These are phyloP conservation scores for Dendrobium chrysotoxum DNA, from an alignment of 106 monocot species.

Conservation along the genomic window DNA sequence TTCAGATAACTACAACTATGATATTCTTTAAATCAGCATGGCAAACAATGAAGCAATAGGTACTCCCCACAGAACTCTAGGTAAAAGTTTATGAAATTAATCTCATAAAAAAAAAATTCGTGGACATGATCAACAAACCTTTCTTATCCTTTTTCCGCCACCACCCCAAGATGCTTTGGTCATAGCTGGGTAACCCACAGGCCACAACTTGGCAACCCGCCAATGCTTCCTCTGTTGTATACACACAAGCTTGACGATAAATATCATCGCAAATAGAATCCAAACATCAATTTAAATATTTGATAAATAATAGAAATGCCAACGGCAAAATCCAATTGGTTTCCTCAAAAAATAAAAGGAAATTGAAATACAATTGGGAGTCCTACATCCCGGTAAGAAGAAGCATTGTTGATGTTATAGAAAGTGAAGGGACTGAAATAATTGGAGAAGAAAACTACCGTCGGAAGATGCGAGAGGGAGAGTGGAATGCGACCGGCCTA, in stretches of 20 bases:
- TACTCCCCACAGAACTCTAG: not conserved
- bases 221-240: slow-evolving; percentile 90
- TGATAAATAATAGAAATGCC: not conserved
- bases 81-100: not conserved
- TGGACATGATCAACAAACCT: slow-evolving; percentile 42
- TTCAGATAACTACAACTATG: not conserved
- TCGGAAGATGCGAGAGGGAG: too few species aligned
- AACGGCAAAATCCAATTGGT: not conserved
- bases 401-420: too few species aligned
- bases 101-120: not conserved
- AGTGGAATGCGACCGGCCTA: too few species aligned
- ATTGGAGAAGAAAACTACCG: too few species aligned
- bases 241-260: slow-evolving; percentile 85
- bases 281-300: slow-evolving; percentile 27
- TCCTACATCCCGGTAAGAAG: too few species aligned
- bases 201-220: slow-evolving; percentile 84
- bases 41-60: not conserved
- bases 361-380: too few species aligned
- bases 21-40: not conserved
- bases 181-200: slow-evolving; percentile 99
- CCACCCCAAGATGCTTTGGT: slow-evolving; percentile 99
- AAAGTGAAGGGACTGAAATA: too few species aligned
- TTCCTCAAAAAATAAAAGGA: not conserved
- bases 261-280: slow-evolving; percentile 83
- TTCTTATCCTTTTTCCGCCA: slow-evolving; percentile 97